A percentile compares a stretch with the other conserved stretches of the same genome.
Conservation (phyloP, 371 early-diverging fungal genomes). For the Phascolomyces articulosus region DNA sequence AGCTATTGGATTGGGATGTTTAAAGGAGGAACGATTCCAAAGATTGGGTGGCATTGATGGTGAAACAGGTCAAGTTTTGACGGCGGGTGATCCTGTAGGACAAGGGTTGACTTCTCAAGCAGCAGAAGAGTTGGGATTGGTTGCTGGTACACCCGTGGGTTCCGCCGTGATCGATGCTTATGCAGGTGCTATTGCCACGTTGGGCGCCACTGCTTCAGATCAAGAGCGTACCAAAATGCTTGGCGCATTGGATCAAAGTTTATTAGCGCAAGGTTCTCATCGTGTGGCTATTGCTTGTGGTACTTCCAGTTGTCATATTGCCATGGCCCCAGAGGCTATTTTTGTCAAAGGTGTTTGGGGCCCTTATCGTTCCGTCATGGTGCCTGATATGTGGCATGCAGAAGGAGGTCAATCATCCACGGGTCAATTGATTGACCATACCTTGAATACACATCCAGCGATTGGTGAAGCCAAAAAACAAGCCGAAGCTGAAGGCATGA, state of each 20-base stretch:
- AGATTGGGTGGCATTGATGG: slow-evolving; percentile 54
- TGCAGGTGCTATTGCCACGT: slow-evolving; percentile 68
- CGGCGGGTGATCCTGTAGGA: slow-evolving; percentile 64
- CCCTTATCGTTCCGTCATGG: slow-evolving; percentile 69
- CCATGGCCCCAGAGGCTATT: slow-evolving; percentile 56
- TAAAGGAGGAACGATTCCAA: slow-evolving; percentile 49
- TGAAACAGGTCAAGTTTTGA: slow-evolving; percentile 35
- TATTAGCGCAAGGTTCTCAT: slow-evolving; percentile 38
- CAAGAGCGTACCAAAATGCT: slow-evolving; percentile 21
- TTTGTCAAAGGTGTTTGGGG: slow-evolving; percentile 68
- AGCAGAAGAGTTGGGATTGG: slow-evolving; percentile 58
- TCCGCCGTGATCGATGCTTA: slow-evolving; percentile 80
- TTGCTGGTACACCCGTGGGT: slow-evolving; percentile 61
- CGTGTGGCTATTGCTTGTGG: slow-evolving; percentile 76
- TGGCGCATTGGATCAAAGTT: slow-evolving; percentile 9
- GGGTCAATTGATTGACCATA: slow-evolving; percentile 70
- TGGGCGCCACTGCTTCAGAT: slow-evolving; percentile 46
- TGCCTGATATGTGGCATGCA: slow-evolving; percentile 62
- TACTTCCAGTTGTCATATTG: slow-evolving; percentile 75
- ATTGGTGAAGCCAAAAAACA: slow-evolving; percentile 33
- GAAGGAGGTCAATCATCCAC: slow-evolving; percentile 82
- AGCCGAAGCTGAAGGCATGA: slow-evolving; percentile 21
- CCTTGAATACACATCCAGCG: slow-evolving; percentile 63
- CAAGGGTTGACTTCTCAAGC: slow-evolving; percentile 53
- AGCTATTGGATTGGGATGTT: slow-evolving; percentile 56